phyloP scores from a whole-genome alignment of 805 yeast genomes.

The Sugiyamaella valdiviana region DNA sequence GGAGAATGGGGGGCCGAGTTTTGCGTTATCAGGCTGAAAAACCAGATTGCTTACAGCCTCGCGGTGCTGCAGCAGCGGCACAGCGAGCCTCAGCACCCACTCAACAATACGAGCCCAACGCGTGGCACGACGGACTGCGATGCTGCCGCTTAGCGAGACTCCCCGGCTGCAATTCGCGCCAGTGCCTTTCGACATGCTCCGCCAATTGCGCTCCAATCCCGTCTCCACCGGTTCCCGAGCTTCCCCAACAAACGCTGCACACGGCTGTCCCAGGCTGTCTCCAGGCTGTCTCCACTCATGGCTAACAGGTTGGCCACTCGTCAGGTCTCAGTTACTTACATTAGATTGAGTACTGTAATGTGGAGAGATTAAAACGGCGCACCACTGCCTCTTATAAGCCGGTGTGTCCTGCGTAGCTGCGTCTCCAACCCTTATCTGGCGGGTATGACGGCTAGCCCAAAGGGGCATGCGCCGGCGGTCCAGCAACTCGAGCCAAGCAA shows the following conservation, averaged over 20 bases:
- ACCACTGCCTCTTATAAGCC: not conserved
- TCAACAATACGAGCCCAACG: not conserved
- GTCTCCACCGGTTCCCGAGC: not conserved
- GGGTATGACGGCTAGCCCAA: not conserved
- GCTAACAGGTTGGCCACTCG: no score
- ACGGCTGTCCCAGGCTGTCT: not conserved
- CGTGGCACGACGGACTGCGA: not conserved
- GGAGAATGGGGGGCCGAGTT: no score
- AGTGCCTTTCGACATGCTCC: not conserved
- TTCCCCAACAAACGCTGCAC: not conserved
- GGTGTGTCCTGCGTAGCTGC: not conserved
- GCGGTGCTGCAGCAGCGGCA: slow-evolving; percentile 2
- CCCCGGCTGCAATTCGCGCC: no score
- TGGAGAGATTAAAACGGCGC: not conserved
- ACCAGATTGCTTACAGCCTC: slow-evolving; percentile 1
- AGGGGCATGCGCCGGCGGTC: not conserved
- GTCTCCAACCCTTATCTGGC: not conserved
- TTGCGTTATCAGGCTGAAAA: slow-evolving; percentile 3
- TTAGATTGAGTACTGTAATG: not conserved
- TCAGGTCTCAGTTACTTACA: no score
- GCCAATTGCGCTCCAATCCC: not conserved
- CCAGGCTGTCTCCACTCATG: no score
- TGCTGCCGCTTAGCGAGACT: no score
- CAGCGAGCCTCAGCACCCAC: not conserved
- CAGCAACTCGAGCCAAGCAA: not conserved